A percentile compares a stretch with the other conserved stretches of the same genome.
phyloP scores from a whole-genome alignment of 371 early-diverging fungal species.

The Rhizopus microsporus region DNA sequence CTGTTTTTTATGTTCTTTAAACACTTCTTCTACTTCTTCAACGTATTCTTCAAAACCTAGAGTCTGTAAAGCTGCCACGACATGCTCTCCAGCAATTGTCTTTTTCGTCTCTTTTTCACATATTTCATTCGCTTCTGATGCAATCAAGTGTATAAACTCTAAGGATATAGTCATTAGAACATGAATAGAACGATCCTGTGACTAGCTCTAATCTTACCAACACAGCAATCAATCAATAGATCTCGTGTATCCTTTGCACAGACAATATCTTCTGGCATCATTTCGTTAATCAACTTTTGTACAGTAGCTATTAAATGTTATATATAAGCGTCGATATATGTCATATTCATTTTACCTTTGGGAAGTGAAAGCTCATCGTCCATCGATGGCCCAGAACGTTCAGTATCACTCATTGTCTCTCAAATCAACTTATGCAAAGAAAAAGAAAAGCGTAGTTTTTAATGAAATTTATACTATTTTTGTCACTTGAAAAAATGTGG shows the following conservation, averaged over 20 bases:
- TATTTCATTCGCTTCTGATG: constrained; percentile 94
- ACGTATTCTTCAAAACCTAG: constrained; percentile 95
- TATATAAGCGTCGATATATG: not conserved
- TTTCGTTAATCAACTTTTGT: constrained; percentile 95
- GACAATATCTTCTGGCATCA: constrained; percentile 85
- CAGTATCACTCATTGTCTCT: constrained; percentile 75
- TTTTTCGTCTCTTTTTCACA: constrained; percentile 98
- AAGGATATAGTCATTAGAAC: not conserved
- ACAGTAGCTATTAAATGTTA: constrained; percentile 80
- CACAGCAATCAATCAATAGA: constrained; percentile 91
- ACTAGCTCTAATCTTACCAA: constrained; percentile 58
- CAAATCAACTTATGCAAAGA: not conserved
- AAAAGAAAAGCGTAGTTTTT: not conserved
- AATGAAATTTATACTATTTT: not conserved
- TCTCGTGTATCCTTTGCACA: constrained; percentile 97
- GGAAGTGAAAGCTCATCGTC: constrained; percentile 89
- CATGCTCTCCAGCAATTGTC: constrained; percentile 98
- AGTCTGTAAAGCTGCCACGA: constrained; percentile 86
- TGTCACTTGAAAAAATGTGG: not conserved
- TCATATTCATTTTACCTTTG: constrained; percentile 56
- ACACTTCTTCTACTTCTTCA: constrained; percentile 85
- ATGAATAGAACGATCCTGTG: too few species aligned
- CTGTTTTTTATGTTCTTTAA: constrained; percentile 87
- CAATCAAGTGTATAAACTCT: constrained; percentile 94
- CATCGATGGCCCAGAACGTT: constrained; percentile 55